These are phyloP conservation scores for Rhexocercosporidium sp. DNA, from an alignment of 2,329 filamentous ascomycete species.

Conservation along the genomic window DNA sequence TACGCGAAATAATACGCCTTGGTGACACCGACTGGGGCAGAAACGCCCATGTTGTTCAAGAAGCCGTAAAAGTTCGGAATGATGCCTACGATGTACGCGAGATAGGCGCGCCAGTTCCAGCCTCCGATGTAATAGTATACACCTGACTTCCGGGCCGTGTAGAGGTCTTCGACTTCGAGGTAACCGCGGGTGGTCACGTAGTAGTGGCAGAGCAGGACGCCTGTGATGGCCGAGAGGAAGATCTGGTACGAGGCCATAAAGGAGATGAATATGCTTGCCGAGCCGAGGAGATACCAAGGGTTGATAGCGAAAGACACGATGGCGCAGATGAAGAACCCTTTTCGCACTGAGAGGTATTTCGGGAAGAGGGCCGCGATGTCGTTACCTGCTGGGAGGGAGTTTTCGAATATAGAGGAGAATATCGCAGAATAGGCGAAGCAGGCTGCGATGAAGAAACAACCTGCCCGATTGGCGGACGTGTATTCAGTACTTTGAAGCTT, in stretches of 20 bases:
- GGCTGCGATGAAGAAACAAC: conserved; percentile 48
- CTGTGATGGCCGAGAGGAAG: conserved; percentile 49
- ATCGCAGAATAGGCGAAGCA: conserved; percentile 50
- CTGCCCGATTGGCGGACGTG: conserved; percentile 44
- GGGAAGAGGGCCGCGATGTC: conserved; percentile 47
- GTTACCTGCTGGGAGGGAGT: conserved; percentile 48
- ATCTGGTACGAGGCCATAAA: conserved; percentile 51
- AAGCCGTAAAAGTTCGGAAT: conserved; percentile 50
- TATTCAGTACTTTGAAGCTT: conserved; percentile 44
- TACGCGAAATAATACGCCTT: conserved; percentile 62
- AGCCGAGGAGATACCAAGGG: conserved; percentile 46
- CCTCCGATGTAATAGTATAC: conserved; percentile 45
- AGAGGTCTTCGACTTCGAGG: conserved; percentile 45
- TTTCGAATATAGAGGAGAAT: conserved; percentile 51
- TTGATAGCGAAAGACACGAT: conserved; percentile 44
- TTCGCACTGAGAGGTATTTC: conserved; percentile 47
- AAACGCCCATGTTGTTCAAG: conserved; percentile 48
- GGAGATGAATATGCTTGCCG: conserved; percentile 46
- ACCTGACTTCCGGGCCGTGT: conserved; percentile 38
- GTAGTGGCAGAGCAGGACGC: conserved; percentile 50
- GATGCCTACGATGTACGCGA: conserved; percentile 45
- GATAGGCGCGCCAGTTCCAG: conserved; percentile 44
- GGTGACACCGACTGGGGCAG: conserved; percentile 42
- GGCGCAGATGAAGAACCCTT: conserved; percentile 47
- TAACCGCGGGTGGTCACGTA: conserved; percentile 46